Conservation (phyloP, 305 asterid genomes). For the Fraxinus angustifolia region DNA sequence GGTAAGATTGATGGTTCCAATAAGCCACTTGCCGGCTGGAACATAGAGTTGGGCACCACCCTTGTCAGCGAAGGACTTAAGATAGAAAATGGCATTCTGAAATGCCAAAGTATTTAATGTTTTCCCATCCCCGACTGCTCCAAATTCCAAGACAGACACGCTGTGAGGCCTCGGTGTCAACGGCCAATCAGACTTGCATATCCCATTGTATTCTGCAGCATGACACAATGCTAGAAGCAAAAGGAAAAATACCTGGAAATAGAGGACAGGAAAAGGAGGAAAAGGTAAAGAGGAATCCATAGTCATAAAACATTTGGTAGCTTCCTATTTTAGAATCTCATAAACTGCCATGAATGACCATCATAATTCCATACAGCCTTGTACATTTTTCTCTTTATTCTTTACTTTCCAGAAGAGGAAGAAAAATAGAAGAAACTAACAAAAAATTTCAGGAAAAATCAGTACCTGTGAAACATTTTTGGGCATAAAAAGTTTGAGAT, state of each 20-base stretch:
- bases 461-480: not conserved
- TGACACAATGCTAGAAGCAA: slow-evolving; percentile 50
- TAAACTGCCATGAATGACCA: not conserved
- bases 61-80: slow-evolving; percentile 86
- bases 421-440: not conserved
- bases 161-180: slow-evolving; percentile 93
- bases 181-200: slow-evolving; percentile 63
- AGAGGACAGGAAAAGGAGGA: slow-evolving; percentile 14
- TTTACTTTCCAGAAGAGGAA: not conserved
- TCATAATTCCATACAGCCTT: not conserved
- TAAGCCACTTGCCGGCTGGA: slow-evolving; percentile 92
- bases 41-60: slow-evolving; percentile 98
- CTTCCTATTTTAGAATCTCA: not conserved
- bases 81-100: slow-evolving; percentile 96
- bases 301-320: not conserved
- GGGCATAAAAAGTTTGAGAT: not conserved
- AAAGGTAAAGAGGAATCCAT: slow-evolving; percentile 24
- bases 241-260: slow-evolving; percentile 57
- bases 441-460: not conserved
- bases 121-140: slow-evolving; percentile 93
- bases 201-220: slow-evolving; percentile 48
- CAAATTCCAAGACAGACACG: slow-evolving; percentile 83
- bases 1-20: slow-evolving; percentile 86
- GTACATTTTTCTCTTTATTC: not conserved
- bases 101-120: slow-evolving; percentile 81